phyloP scores from a whole-genome alignment of 306 rosid genomes.

The Aeschynomene evenia region DNA sequence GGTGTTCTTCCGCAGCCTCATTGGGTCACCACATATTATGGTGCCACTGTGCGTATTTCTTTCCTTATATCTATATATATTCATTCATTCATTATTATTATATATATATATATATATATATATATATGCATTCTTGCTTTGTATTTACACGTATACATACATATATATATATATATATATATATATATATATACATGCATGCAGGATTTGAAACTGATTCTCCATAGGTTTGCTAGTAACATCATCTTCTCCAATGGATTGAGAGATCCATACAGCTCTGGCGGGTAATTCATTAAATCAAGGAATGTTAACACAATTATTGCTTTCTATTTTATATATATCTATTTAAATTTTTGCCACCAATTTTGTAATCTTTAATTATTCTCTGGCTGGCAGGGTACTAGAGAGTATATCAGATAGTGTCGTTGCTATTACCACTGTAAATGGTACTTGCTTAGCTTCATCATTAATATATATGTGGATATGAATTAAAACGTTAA shows the following conservation, averaged over 20 bases:
- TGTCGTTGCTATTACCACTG: conserved; percentile 45
- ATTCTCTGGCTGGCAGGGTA: conserved; percentile 38
- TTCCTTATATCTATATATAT: background rate
- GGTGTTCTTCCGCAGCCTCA: conserved; percentile 64
- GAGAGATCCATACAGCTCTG: conserved; percentile 58
- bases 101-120: too few relatives aligned
- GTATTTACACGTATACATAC: too few relatives aligned
- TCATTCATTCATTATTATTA: too few relatives aligned
- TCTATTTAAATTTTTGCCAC: background rate
- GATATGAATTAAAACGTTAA: background rate
- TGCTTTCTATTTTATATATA: background rate
- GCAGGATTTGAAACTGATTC: conserved; percentile 55
- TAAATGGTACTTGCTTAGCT: conserved; percentile 43
- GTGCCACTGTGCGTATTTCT: conserved; percentile 55
- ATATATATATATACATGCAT: background rate
- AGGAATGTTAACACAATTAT: background rate
- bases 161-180: too few relatives aligned
- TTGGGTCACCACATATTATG: conserved; percentile 62
- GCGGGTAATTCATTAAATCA: conserved; percentile 54
- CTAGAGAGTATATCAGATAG: conserved; percentile 62
- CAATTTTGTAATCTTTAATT: background rate
- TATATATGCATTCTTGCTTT: too few relatives aligned
- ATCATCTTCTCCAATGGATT: conserved; percentile 77
- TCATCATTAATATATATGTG: background rate
- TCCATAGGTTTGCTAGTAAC: conserved; percentile 57